Evolutionary conservation across 306 rosid genomes (phyloP), one percentile per base, ranked within the genome.

Genomic region (Cucurbita moschata): DNA sequence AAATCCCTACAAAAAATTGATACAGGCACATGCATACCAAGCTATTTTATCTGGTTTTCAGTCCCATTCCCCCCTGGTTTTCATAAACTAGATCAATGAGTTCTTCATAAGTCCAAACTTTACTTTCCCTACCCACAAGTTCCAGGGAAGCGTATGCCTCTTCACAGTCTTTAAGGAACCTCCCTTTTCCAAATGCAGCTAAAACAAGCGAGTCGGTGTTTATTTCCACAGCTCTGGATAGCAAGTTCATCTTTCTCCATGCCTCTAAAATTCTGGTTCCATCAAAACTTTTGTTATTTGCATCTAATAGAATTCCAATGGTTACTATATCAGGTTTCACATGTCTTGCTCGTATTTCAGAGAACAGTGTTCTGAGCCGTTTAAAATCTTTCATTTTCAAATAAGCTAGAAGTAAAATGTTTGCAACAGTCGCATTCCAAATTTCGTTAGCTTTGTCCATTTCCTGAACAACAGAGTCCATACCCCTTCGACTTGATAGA

Each of bases 351-450:
- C 83, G 76, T 76, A 79, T 74, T 40, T 72, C 81, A 63, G 86
- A 85, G 64, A 85, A 83, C 73, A 83, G 78, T 18, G 71, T 73
- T 71, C 88, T 82, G 82, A 88, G 62, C 75, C 46, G 83, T 43
- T 68, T 84, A 81, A 91, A 85, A 73, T 88, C 90, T 77, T 83
- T 88, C 86, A 87, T 88, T 85, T 85, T 91, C 82, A 88, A 75
- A 81, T 88, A 82, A 73, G 95, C 81, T 67, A 87, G 73, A 75
- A 87, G 82, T 21, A 87, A 80, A 53, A 77, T 87, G 79, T 87
- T 91, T 60, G 75, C 83, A 78, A 83, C 55, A 0, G 89, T 84
- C 44, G 77, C 78, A 80, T 87, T 87, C 90, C 86, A 85, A 30
- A 77, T 74, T 71, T 76, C 67, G 7, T 76, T 66, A n/a, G 76